A percentile compares a stretch with the other conserved stretches of the same genome.
These are phyloP conservation scores for Aurantiochytrium sp. DNA, from an alignment of 108 stramenopile genomes.

Conservation along the genomic window DNA sequence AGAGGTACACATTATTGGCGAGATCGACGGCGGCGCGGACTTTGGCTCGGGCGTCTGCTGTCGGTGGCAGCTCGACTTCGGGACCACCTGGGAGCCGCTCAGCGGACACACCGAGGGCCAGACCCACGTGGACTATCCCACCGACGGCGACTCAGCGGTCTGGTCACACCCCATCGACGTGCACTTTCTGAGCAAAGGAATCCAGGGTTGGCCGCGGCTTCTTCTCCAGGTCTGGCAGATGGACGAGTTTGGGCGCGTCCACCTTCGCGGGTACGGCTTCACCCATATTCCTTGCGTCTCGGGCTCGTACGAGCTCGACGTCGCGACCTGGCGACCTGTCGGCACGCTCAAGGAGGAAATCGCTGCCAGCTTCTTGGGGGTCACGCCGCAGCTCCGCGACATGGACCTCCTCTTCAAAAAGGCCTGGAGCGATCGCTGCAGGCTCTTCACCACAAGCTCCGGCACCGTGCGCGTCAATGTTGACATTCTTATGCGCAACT, in stretches of 20 bases:
- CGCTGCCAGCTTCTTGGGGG: constrained; percentile 58
- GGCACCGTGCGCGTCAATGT: constrained; percentile 38
- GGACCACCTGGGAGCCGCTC: constrained; percentile 54
- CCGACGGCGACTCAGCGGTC: constrained; percentile 40
- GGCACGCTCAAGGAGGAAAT: constrained; percentile 58
- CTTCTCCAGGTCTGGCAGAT: constrained; percentile 60
- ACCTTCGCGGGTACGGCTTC: constrained; percentile 61
- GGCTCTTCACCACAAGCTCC: constrained; percentile 48
- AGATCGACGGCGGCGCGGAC: constrained; percentile 53
- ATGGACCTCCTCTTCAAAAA: constrained; percentile 54
- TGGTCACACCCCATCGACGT: constrained; percentile 68
- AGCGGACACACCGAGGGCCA: constrained; percentile 54
- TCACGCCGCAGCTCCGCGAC: constrained; percentile 50
- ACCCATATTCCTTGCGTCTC: constrained; percentile 56
- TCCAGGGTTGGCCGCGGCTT: constrained; percentile 63
- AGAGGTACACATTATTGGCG: constrained; percentile 64
- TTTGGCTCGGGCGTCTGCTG: constrained; percentile 59
- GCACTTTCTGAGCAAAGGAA: constrained; percentile 46
- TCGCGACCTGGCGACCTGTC: constrained; percentile 57
- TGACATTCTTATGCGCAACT: constrained; percentile 27
- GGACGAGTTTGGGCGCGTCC: constrained; percentile 58
- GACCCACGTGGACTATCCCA: constrained; percentile 55
- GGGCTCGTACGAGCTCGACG: constrained; percentile 51
- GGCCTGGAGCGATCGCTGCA: constrained; percentile 58
- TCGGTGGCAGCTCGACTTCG: constrained; percentile 64